Conservation (phyloP, 805 yeast species). For the Pichia scutulata region DNA sequence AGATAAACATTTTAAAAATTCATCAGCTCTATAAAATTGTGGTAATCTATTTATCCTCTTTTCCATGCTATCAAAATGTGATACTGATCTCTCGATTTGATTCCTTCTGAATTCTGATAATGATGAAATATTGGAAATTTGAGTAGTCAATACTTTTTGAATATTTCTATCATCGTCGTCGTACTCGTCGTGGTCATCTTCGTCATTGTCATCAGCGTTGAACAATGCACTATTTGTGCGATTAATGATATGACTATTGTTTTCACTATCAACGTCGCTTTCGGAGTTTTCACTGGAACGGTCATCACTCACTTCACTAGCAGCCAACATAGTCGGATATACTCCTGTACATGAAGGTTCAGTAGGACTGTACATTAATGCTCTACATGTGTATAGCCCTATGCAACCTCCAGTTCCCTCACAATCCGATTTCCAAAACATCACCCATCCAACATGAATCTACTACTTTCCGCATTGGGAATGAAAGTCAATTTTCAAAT, state of each 20-base stretch:
- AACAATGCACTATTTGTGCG: not conserved
- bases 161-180: not conserved
- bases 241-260: not conserved
- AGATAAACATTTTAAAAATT: constrained; percentile 21
- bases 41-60: constrained; percentile 23
- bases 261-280: not conserved
- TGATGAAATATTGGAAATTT: constrained; percentile 1
- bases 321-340: not conserved
- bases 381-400: too few relatives aligned
- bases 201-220: not conserved
- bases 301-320: not conserved
- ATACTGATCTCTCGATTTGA: constrained; percentile 13
- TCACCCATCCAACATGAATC: not conserved
- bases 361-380: not conserved
- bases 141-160: constrained; percentile 3
- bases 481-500: not conserved
- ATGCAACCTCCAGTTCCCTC: too few relatives aligned
- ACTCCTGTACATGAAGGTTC: not conserved
- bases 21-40: constrained; percentile 22
- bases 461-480: not conserved
- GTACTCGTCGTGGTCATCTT: too few relatives aligned
- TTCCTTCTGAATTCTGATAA: constrained; percentile 2
- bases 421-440: not conserved
- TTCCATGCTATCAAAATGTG: constrained; percentile 22
- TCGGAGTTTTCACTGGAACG: not conserved